phyloP scores from a whole-genome alignment of 225 moss, liverwort and hornwort species.

The Climacium dendroides region DNA sequence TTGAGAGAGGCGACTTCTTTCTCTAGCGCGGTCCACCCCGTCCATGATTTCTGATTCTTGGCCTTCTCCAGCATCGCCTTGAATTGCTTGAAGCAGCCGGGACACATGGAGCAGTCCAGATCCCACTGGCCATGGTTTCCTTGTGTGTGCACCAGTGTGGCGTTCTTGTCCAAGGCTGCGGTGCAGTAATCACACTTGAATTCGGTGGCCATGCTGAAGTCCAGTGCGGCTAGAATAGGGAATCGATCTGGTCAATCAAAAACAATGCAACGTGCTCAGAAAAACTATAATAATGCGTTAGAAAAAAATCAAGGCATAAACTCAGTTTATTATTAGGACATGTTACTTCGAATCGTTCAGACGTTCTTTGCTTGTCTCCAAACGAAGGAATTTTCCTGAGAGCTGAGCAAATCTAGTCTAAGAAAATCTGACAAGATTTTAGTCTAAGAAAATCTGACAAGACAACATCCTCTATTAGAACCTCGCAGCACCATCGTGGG shows the following conservation, averaged over 20 bases:
- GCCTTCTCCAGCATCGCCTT: not conserved
- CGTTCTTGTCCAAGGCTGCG: not conserved
- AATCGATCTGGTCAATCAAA: not conserved
- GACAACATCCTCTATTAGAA: not conserved
- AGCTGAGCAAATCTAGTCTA: too few relatives aligned
- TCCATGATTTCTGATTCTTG: not conserved
- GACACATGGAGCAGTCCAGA: not conserved
- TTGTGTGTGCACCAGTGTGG: not conserved
- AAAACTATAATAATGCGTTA: not conserved
- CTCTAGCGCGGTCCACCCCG: not conserved
- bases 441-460: not conserved
- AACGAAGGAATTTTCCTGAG: too few relatives aligned
- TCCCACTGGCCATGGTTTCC: not conserved
- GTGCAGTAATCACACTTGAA: not conserved
- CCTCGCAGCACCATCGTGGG: not conserved
- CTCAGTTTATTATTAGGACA: not conserved
- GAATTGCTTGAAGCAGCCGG: not conserved
- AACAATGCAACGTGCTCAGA: not conserved
- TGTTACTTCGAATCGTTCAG: too few relatives aligned
- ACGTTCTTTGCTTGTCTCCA: too few relatives aligned
- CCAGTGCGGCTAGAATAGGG: not conserved
- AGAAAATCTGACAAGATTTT: not conserved
- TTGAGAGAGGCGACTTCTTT: not conserved
- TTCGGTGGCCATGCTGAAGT: not conserved
- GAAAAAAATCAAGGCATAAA: not conserved